Conservation (phyloP, 2,329 filamentous ascomycete species). For the Microdochium bolleyi region DNA sequence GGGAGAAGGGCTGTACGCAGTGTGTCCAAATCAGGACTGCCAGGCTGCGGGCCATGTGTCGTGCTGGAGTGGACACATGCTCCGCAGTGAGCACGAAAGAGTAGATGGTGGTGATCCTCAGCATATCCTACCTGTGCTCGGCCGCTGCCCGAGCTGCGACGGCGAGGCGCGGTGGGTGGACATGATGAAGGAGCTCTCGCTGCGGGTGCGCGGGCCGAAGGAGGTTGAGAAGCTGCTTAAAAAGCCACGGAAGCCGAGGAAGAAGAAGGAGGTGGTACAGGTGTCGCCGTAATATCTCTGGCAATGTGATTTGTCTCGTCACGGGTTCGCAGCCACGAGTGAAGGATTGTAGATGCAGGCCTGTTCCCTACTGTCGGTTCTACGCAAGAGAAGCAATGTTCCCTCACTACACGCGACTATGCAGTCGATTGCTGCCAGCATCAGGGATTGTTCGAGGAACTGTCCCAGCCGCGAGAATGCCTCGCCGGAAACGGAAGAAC, state of each 20-base stretch:
- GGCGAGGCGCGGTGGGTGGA: slow-evolving; percentile 60
- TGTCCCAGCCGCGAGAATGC: too few species aligned
- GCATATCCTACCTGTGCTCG: slow-evolving; percentile 57
- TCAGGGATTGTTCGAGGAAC: too few species aligned
- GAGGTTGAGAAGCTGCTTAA: slow-evolving; percentile 65
- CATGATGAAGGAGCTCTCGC: slow-evolving; percentile 74
- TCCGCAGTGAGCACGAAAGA: slow-evolving; percentile 16
- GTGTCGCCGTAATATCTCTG: neutral
- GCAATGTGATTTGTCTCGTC: too few species aligned
- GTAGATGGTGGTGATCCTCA: slow-evolving; percentile 20
- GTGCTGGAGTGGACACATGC: slow-evolving; percentile 49
- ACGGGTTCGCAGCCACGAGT: too few species aligned
- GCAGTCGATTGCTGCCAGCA: too few species aligned
- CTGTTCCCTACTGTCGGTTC: too few species aligned
- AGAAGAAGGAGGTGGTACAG: slow-evolving; percentile 11
- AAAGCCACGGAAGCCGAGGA: slow-evolving; percentile 25
- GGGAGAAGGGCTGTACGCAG: slow-evolving; percentile 43
- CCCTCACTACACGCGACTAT: too few species aligned
- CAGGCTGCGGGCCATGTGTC: slow-evolving; percentile 50
- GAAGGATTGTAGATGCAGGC: too few species aligned
- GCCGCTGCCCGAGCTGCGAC: slow-evolving; percentile 64
- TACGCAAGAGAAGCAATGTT: too few species aligned
- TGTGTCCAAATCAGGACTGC: slow-evolving; percentile 46
- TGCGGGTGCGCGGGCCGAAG: slow-evolving; percentile 62
- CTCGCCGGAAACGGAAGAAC: too few species aligned